Conservation (phyloP, 73 alveolate species). For the Paramecium octaurelia region DNA sequence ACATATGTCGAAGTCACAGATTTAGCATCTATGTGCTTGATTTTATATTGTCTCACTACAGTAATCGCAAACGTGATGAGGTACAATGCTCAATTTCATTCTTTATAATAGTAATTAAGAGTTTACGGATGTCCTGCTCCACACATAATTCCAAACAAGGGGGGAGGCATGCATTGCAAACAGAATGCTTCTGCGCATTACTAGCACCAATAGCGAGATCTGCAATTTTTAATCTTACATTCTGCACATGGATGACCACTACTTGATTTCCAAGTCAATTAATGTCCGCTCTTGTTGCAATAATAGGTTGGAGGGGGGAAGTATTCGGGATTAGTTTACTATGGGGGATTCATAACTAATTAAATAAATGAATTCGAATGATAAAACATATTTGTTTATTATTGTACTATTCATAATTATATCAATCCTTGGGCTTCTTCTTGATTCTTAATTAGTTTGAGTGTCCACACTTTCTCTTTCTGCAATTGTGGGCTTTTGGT, state of each 20-base stretch:
- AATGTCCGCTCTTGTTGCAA: neutral
- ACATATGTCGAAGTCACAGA: conserved; percentile 20
- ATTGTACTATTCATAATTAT: neutral
- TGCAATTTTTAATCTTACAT: conserved; percentile 1
- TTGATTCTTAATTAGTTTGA: conserved; percentile 95
- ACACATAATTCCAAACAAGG: conserved; percentile 24
- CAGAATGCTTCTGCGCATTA: neutral
- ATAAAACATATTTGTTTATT: neutral
- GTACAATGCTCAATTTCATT: neutral
- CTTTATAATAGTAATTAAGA: neutral
- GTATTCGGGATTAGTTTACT: neutral
- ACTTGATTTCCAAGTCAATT: conserved; percentile 9
- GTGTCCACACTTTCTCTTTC: conserved; percentile 98
- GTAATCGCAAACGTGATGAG: conserved; percentile 25
- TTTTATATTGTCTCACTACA: conserved; percentile 15
- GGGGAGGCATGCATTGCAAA: conserved; percentile 18
- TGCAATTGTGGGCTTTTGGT: conserved; percentile 96
- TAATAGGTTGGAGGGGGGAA: conserved; percentile 3
- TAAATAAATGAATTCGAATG: neutral
- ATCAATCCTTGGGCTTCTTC: conserved; percentile 94
- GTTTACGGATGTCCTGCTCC: conserved; percentile 44
- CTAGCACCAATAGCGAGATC: conserved; percentile 35
- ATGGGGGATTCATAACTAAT: neutral
- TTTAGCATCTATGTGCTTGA: conserved; percentile 8
- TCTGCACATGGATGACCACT: conserved; percentile 13